phyloP scores from a whole-genome alignment of 768 basidiomycete genomes.

The Phanerochaete carnosa region DNA sequence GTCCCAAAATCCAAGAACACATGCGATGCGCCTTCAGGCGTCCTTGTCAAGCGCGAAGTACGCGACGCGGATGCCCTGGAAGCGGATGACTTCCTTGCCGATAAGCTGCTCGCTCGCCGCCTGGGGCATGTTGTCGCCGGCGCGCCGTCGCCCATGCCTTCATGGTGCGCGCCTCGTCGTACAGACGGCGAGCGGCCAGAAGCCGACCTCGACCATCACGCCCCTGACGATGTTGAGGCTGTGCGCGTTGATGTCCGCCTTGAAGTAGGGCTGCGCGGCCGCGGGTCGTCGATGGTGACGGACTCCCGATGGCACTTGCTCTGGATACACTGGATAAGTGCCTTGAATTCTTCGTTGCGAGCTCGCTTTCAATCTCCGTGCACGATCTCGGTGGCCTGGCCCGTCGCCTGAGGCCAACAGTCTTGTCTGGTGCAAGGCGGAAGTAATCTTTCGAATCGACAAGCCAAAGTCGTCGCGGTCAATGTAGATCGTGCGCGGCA shows the following conservation, averaged over 20 bases:
- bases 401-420: slow-evolving; percentile 79
- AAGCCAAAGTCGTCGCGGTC: slow-evolving; percentile 90
- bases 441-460: slow-evolving; percentile 95
- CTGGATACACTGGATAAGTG: slow-evolving; percentile 96
- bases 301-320: slow-evolving; percentile 77
- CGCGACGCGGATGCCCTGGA: slow-evolving; percentile 94
- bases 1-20: slow-evolving; percentile 44
- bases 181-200: slow-evolving; percentile 71
- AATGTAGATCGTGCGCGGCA: slow-evolving; percentile 88
- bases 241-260: slow-evolving; percentile 76
- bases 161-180: slow-evolving; percentile 65
- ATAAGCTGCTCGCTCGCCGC: slow-evolving; percentile 77
- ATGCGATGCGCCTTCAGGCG: slow-evolving; percentile 39
- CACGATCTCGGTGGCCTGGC: slow-evolving; percentile 74
- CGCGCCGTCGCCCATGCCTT: slow-evolving; percentile 50
- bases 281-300: slow-evolving; percentile 84
- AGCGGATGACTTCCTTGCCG: slow-evolving; percentile 89
- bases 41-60: slow-evolving; percentile 96
- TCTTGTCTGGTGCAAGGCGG: slow-evolving; percentile 96
- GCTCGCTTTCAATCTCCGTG: slow-evolving; percentile 63
- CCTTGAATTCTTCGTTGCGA: slow-evolving; percentile 75
- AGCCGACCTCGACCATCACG: slow-evolving; percentile 85
- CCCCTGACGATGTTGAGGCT: slow-evolving; percentile 78
- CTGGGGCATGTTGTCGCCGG: slow-evolving; percentile 57
- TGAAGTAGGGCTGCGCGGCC: slow-evolving; percentile 66